Conservation (phyloP, 2,329 filamentous ascomycete genomes). For the Pestalotiopsis sp. region DNA sequence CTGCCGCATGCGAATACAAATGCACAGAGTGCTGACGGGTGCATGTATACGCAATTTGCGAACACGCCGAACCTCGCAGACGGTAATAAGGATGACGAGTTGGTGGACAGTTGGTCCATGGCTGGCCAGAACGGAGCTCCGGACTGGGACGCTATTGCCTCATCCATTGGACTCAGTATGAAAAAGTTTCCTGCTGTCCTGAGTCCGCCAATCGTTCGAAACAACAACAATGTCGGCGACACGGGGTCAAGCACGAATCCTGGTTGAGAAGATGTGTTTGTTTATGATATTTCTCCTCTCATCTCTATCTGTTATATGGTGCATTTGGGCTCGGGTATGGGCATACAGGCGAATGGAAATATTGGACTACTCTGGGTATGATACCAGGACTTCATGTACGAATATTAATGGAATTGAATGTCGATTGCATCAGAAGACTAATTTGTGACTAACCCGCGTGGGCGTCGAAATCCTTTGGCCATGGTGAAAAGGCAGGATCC, state of each 20-base stretch:
- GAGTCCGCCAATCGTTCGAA: neutral
- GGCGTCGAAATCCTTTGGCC: too few species aligned
- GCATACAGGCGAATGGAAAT: neutral
- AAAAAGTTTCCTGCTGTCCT: neutral
- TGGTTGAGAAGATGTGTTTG: neutral
- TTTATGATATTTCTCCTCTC: neutral
- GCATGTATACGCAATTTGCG: constrained; percentile 19
- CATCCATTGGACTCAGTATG: neutral
- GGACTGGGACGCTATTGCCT: constrained; percentile 12
- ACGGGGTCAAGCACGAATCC: neutral
- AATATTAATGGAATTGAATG: neutral
- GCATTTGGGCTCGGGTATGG: neutral
- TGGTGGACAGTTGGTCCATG: constrained; percentile 7
- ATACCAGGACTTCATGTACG: neutral
- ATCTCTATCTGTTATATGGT: neutral
- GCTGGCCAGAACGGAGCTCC: neutral
- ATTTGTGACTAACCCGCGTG: too few species aligned
- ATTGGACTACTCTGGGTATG: neutral
- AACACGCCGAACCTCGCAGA: neutral
- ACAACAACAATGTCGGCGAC: neutral
- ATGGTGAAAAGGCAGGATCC: too few species aligned
- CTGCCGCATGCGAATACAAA: too few species aligned
- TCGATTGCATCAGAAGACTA: too few species aligned
- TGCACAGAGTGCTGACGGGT: constrained; percentile 14
- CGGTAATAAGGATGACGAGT: neutral